These are phyloP conservation scores for Catunica adiposa DNA, from an alignment of 2,329 filamentous ascomycete genomes.

Conservation along the genomic window DNA sequence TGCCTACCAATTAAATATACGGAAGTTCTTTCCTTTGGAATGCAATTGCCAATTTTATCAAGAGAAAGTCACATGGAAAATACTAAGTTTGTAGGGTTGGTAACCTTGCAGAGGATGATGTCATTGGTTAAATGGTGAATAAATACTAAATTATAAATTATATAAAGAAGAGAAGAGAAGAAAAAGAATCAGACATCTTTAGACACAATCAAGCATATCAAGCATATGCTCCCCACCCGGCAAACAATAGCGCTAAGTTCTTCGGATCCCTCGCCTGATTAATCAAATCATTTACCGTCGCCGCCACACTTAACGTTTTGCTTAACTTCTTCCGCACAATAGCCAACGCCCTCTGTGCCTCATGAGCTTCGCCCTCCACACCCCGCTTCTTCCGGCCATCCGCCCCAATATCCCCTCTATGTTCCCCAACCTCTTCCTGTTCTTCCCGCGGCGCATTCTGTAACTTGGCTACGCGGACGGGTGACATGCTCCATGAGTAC, in stretches of 20 bases:
- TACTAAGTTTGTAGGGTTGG: too few relatives aligned
- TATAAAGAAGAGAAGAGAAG: too few relatives aligned
- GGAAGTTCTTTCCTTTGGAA: too few relatives aligned
- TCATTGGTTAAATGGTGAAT: too few relatives aligned
- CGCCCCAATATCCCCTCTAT: slow-evolving; percentile 11
- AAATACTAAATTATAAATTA: too few relatives aligned
- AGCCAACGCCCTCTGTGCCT: slow-evolving; percentile 80
- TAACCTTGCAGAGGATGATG: too few relatives aligned
- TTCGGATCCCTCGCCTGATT: slow-evolving; percentile 87
- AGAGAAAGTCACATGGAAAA: too few relatives aligned
- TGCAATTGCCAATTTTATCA: too few relatives aligned
- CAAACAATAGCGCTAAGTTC: slow-evolving; percentile 82
- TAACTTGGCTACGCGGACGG: slow-evolving; percentile 45
- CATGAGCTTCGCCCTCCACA: slow-evolving; percentile 38
- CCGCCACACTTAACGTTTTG: slow-evolving; percentile 83
- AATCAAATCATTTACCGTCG: slow-evolving; percentile 92
- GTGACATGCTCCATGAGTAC: slow-evolving; percentile 86
- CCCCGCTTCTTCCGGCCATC: slow-evolving; percentile 11
- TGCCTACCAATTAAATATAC: too few relatives aligned
- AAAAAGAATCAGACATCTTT: too few relatives aligned
- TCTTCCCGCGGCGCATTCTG: slow-evolving; percentile 30
- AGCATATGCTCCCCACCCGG: slow-evolving; percentile 35
- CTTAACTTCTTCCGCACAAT: slow-evolving; percentile 92
- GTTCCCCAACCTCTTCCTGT: slow-evolving; percentile 23
- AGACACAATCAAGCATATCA: slow-evolving; percentile 16